phyloP scores from a whole-genome alignment of 129 eudicot genomes.

The Kitagawia praeruptora region DNA sequence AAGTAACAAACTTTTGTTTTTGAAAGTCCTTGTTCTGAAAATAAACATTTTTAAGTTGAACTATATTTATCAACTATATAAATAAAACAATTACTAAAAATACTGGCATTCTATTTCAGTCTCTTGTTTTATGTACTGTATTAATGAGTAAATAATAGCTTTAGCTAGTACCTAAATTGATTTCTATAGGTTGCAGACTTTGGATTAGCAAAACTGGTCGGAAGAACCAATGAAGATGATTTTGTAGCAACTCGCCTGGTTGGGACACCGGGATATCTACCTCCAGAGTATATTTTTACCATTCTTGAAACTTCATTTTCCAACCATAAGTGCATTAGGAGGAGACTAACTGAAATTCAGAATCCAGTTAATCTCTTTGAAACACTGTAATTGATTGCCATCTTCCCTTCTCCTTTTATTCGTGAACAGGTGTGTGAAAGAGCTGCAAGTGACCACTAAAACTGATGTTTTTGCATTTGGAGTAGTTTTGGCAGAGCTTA shows the following conservation, averaged over 20 bases:
- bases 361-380: background rate
- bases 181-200: conserved; percentile 73
- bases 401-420: background rate
- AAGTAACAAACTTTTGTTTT: background rate
- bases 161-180: conserved; percentile 2
- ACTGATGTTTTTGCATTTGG: conserved; percentile 91
- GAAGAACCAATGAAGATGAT: conserved; percentile 68
- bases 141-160: background rate
- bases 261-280: conserved; percentile 91
- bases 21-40: background rate
- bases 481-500: conserved; percentile 81
- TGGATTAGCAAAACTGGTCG: conserved; percentile 79
- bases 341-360: background rate
- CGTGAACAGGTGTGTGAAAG: conserved; percentile 62
- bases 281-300: conserved; percentile 56
- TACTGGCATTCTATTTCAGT: background rate
- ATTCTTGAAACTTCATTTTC: background rate
- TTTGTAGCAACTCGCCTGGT: conserved; percentile 70
- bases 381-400: background rate
- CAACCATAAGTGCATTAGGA: background rate
- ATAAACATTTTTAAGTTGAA: background rate
- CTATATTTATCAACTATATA: background rate
- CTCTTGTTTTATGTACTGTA: background rate
- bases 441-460: conserved; percentile 75
- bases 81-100: background rate